Evolutionary conservation across 305 asterid species (phyloP), one percentile per base, ranked within the genome.

Genomic region (Rubia tinctorum): DNA sequence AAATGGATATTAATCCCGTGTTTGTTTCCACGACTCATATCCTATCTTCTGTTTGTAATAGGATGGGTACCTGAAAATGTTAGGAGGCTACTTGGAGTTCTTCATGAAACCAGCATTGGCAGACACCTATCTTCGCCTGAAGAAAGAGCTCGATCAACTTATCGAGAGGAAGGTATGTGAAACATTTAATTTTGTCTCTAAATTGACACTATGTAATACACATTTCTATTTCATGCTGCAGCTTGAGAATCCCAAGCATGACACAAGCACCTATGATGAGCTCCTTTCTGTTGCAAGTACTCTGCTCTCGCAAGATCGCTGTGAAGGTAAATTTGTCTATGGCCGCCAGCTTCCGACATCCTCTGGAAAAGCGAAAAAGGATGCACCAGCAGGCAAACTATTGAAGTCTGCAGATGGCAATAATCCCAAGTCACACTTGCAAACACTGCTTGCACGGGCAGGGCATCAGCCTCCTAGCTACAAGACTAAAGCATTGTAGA

Each of bases 51-150:
- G 4, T 49, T 76, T 72, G 53, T 75, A 63, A 79, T 43, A 93
- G 98, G 96, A 93, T 66, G 98, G 97, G 67, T 90, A 93, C 83
- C 74, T 93, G 88, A 93, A 88, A 88, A 93, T 93, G 98, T 80
- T 93, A 79, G 90, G 89, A 78, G 98, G 97, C 62, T 93, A 91
- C 84, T 80, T 93, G 82, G 98, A 93, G 81, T 93, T 91, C 71
- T 93, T 93, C 86, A 91, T 87, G 96, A 85, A 83, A 55, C 93
- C 97, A 47, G 84, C 85, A 53, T 81, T 91, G 84, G 95, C 94
- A 68, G 83, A 71, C 72, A 89, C 86, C 61, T 89, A 89, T 85
- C 73, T 84, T 77, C 80, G 78, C 76, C 74, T 91, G 75, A 93
- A 83, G 90, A 87, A 81, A 75, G 98, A 91, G 88, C 87, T 93